These are phyloP conservation scores for Paramecium caudatum DNA, from an alignment of 73 alveolate genomes.

Conservation along the genomic window DNA sequence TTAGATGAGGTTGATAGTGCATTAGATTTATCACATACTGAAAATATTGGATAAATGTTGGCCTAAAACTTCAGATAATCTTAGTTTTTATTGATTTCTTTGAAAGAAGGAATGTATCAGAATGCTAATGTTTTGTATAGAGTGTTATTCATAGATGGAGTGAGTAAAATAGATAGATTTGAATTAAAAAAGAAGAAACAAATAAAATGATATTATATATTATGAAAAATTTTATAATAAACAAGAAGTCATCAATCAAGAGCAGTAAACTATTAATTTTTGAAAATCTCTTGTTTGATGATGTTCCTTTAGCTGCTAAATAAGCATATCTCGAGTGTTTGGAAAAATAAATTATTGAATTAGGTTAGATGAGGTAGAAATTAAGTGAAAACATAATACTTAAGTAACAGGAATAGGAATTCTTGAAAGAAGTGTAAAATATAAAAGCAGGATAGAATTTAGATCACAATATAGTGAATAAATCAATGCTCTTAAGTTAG, in stretches of 20 bases:
- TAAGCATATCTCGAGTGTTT: constrained; percentile 42
- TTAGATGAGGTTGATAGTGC: constrained; percentile 99
- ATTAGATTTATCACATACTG: constrained; percentile 98
- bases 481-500: constrained; percentile 41
- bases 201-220: constrained; percentile 24
- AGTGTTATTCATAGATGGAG: constrained; percentile 93
- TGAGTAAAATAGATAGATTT: constrained; percentile 90
- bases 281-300: constrained; percentile 40
- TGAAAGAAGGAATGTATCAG: constrained; percentile 98
- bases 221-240: constrained; percentile 43
- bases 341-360: constrained; percentile 30
- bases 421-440: constrained; percentile 20
- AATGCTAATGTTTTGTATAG: constrained; percentile 98
- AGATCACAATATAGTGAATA: constrained; percentile 4
- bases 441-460: not conserved
- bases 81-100: constrained; percentile 91
- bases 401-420: not conserved
- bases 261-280: constrained; percentile 6
- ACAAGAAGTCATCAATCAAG: constrained; percentile 50
- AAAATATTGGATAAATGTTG: constrained; percentile 81
- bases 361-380: constrained; percentile 3
- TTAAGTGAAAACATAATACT: not conserved
- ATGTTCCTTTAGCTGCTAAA: constrained; percentile 43
- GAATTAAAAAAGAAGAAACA: constrained; percentile 77
- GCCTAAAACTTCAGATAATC: constrained; percentile 73